phyloP scores from a whole-genome alignment of 345 rosid genomes.

The Citrus inodora region DNA sequence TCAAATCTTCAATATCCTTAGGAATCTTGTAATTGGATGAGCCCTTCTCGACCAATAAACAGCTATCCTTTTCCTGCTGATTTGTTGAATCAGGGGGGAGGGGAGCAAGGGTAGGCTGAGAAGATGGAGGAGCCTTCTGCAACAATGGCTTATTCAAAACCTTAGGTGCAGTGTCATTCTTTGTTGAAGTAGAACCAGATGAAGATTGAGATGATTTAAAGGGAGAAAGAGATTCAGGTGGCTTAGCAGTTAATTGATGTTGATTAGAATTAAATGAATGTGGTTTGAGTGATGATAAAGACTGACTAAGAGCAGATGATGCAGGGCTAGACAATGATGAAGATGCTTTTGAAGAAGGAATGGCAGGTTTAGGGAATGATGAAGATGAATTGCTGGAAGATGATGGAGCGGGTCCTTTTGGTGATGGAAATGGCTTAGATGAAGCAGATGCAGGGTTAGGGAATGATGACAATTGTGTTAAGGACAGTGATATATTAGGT shows the following conservation, averaged over 20 bases:
- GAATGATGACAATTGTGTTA: not conserved
- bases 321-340: not conserved
- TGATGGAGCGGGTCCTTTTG: not conserved
- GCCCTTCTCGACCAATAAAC: constrained; percentile 9
- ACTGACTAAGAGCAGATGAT: not conserved
- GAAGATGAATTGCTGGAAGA: not conserved
- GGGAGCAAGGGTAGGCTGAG: constrained; percentile 8
- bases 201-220: constrained; percentile 4
- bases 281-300: not conserved
- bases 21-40: constrained; percentile 18
- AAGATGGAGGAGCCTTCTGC: not conserved
- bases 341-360: not conserved
- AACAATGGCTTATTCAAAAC: not conserved
- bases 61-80: not conserved
- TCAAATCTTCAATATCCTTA: constrained; percentile 10
- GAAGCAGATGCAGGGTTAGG: not conserved
- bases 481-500: not conserved
- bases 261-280: not conserved
- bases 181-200: not conserved
- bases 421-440: not conserved
- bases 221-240: not conserved
- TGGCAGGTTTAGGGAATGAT: not conserved
- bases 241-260: not conserved
- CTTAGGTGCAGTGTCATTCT: no score
- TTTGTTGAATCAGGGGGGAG: not conserved